phyloP scores from a whole-genome alignment of 129 eudicot species.

The Dittrichia graveolens region DNA sequence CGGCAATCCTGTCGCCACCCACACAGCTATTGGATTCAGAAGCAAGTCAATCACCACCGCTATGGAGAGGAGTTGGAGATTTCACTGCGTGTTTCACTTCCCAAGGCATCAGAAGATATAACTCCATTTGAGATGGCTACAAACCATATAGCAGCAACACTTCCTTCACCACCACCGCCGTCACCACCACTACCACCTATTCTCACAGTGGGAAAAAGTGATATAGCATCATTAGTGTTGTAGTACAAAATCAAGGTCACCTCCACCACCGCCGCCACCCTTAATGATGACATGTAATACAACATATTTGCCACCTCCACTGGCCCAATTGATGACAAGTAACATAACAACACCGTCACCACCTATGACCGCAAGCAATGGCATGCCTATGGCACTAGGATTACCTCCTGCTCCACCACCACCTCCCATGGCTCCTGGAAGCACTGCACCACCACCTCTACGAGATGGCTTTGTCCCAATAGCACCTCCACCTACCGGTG shows the following conservation, averaged over 20 bases:
- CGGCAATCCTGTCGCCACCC: conserved; percentile 28
- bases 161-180: conserved; percentile 11
- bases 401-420: conserved; percentile 45
- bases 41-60: conserved; percentile 27
- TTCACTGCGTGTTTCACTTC: conserved; percentile 6
- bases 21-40: conserved; percentile 19
- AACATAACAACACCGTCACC: conserved; percentile 7
- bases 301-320: conserved; percentile 27
- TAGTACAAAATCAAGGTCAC: too few species aligned
- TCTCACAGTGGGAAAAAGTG: conserved; percentile 4
- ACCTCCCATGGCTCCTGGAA: conserved; percentile 22
- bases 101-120: neutral
- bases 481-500: conserved; percentile 67
- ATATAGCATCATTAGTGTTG: conserved; percentile 1
- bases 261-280: conserved; percentile 28
- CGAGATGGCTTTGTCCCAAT: conserved; percentile 23
- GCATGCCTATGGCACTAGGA: conserved; percentile 29
- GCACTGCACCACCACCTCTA: conserved; percentile 51
- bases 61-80: neutral
- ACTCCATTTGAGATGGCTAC: neutral
- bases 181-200: conserved; percentile 16
- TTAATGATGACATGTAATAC: neutral
- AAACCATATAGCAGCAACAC: neutral
- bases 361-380: neutral
- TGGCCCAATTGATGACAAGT: neutral